Evolutionary conservation across 1,139 yeast species (phyloP), one percentile per base, ranked within the genome.

Genomic region (Kodamaea suecica): DNA sequence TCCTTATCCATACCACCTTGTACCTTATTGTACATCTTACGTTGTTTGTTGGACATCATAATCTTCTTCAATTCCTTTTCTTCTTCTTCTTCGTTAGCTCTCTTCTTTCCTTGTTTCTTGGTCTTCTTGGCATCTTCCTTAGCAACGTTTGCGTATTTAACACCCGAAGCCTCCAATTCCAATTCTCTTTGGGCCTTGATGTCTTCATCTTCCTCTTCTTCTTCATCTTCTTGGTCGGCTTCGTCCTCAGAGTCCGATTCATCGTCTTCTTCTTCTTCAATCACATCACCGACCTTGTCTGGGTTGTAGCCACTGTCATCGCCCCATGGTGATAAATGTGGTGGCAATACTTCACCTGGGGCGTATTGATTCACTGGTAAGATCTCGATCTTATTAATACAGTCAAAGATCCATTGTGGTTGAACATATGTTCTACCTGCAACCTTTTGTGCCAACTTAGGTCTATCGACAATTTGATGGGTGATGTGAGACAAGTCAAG

Each of bases 291-390:
- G 9, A 57, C 78, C 4, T 57, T 78, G 39, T 73, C 80, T 48
- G 98, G 98, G 61, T 90, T 79, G 62, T 92, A 92, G 36, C 82
- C 84, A 50, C 84, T 87, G 38, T 90, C 78, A 65, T 92, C 97
- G 48, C 97, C 97, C 97, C 98, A 92, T 68, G 99, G 99, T 37
- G 95, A 84, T 55, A 94, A 73, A 63, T 92, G 98, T 28, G 98
- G 97, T 31, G 97, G 97, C 44, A 94, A 73, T 7, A 88, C 70
- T 63, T 92, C 97, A 38, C 99, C 98, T 3, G 96, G 95, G 29
- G 94, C 84, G 57, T 92, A 92, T 39, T 71, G 73, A 38, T 82
- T 80, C 17, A 85, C 96, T 25, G 92, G 76, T 38, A 84, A 70
- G 44, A 92, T 71, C 43, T 75, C 72, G 34, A 79, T 76, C 63